Evolutionary conservation across 2,329 filamentous ascomycete species (phyloP).

Genomic region (Neofusicoccum umdonicola): DNA sequence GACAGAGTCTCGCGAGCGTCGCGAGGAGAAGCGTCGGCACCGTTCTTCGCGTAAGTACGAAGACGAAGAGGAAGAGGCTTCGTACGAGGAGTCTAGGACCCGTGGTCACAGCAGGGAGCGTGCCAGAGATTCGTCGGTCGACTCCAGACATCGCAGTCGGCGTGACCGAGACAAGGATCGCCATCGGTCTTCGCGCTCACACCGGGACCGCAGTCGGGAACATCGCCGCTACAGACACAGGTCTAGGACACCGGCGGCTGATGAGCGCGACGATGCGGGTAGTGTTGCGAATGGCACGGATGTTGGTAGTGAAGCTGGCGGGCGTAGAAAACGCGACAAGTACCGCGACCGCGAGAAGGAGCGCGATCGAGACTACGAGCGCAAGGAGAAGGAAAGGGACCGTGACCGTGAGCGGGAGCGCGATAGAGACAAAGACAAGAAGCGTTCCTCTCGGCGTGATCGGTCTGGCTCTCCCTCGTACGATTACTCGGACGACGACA

Average conservation of each 20-base stretch:
- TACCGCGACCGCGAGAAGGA: conserved; percentile 41
- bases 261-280: conserved; percentile 31
- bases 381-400: conserved; percentile 36
- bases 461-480: conserved; percentile 39
- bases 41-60: conserved; percentile 42
- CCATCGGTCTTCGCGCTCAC: conserved; percentile 45
- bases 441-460: conserved; percentile 52
- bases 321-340: conserved; percentile 29
- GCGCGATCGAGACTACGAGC: conserved; percentile 33
- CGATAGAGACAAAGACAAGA: conserved; percentile 45
- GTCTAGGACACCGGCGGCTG: conserved; percentile 31
- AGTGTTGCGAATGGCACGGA: conserved; percentile 28
- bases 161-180: conserved; percentile 38
- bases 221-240: conserved; percentile 45
- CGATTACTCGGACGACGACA: conserved; percentile 36
- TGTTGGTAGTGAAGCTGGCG: conserved; percentile 30
- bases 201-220: conserved; percentile 47
- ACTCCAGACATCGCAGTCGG: conserved; percentile 57
- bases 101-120: conserved; percentile 43
- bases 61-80: conserved; percentile 38
- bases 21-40: conserved; percentile 47
- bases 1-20: conserved; percentile 32
- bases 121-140: conserved; percentile 63
- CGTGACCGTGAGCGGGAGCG: conserved; percentile 53
- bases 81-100: conserved; percentile 43